Base-by-base conservation (phyloP, 2,329 filamentous ascomycete genomes). In the Nannizzia gypsea region DNA sequence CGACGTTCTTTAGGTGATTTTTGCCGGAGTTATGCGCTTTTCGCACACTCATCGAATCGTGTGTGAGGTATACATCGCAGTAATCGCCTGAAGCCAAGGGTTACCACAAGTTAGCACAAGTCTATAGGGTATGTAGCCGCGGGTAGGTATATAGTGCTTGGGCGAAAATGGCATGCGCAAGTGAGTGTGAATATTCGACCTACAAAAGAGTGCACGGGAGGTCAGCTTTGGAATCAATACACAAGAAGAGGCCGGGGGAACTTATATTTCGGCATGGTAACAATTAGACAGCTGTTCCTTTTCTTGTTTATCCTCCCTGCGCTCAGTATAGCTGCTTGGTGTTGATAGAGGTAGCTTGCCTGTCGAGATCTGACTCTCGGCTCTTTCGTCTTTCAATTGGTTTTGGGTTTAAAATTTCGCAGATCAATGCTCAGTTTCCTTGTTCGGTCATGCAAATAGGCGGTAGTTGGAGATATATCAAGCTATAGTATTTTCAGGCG, bases 11-110 rank as follows among this genome's bases (percentile, higher is more conserved):
- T 64, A 99, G 78, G 72, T 99, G 93, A 78, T 99, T 99, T 69
- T 92, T 85, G 64, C 93, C 93, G 72, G 85, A 88, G 80, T 99
- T 99, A 77, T 99, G 93, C 56, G 93, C 93, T 79, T 97, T 97
- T 69, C 93, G 91, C 76, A 99, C 93, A 77, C 90, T 96, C 92
- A 97, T 97, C 52, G 90, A 96, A 81, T 99, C 93, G 82, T 99
- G 93, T 67, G 93, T 99, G 68, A 99, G 88, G 82, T 99, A 99
- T 75, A 99, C 93, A 87, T 99, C 93, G 83, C 93, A 99, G 77
- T 99, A 99, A 76, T 99, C 93, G 81, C 91, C 76, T 81, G 61
- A 24, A 31, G 20, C 31, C 36, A 57, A 57, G 54, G 15, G 20
- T 24, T 44, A 6, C 40, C 50, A 44, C 34, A 6, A 13, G 28